These are phyloP conservation scores for Phialophora verrucosa DNA, from an alignment of 2,329 filamentous ascomycete species.

Conservation along the genomic window DNA sequence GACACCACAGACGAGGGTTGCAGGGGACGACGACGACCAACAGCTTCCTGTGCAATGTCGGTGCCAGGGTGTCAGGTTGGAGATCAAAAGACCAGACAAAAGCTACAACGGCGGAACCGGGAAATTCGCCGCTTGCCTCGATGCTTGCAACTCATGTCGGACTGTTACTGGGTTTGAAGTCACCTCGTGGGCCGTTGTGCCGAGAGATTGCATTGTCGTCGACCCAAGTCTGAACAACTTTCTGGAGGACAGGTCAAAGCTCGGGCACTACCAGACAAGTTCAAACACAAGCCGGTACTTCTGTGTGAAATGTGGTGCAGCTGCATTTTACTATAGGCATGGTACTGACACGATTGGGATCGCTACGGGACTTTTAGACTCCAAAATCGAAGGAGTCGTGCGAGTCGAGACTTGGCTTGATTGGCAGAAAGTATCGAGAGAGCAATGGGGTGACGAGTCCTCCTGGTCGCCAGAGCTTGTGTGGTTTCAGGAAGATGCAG, in stretches of 20 bases:
- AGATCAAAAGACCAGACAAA: conserved; percentile 13
- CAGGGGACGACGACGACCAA: conserved; percentile 2
- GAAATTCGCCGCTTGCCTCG: conserved; percentile 24
- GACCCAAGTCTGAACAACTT: conserved; percentile 4
- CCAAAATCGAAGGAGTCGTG: conserved; percentile 13
- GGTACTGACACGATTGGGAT: conserved; percentile 30
- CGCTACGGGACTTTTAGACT: conserved; percentile 28
- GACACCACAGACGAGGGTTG: background rate
- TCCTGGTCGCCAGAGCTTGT: background rate
- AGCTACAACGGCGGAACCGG: conserved; percentile 17
- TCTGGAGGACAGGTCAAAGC: conserved; percentile 20
- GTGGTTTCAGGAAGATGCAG: conserved; percentile 30
- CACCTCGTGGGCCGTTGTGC: conserved; percentile 28
- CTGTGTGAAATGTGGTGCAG: conserved; percentile 33
- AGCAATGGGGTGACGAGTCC: background rate
- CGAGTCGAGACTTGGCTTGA: conserved; percentile 31
- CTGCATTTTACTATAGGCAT: conserved; percentile 31
- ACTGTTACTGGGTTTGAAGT: conserved; percentile 34
- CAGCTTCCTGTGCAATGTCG: conserved; percentile 25
- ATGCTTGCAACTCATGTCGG: conserved; percentile 31
- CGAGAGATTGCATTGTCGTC: conserved; percentile 13
- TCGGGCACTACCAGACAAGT: conserved; percentile 32
- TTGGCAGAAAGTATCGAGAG: conserved; percentile 29
- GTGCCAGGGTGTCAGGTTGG: conserved; percentile 24
- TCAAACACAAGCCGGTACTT: conserved; percentile 33